Conservation (phyloP, 441 rosid genomes). For the Gossypium trilobum region DNA sequence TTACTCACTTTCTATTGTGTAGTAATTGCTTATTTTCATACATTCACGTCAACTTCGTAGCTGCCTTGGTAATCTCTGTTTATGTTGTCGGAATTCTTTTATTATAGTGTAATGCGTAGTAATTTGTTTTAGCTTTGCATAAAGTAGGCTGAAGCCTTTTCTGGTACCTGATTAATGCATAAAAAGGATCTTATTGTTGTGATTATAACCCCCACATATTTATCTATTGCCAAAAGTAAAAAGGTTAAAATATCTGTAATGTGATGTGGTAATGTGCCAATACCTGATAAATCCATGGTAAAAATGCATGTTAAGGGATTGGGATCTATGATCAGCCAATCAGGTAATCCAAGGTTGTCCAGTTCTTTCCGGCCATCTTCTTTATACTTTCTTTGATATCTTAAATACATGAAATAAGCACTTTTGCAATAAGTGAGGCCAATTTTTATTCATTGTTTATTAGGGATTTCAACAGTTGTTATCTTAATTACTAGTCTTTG, state of each 20-base stretch:
- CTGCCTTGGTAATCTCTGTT: not conserved
- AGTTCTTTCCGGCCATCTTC: not conserved
- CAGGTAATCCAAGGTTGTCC: not conserved
- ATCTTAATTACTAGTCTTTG: not conserved
- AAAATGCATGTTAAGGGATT: not conserved
- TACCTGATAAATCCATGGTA: not conserved
- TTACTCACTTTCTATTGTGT: constrained; percentile 8
- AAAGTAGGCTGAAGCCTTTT: not conserved
- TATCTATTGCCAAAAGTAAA: not conserved
- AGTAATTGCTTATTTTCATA: constrained; percentile 1
- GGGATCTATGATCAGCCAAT: not conserved
- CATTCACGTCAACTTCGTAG: not conserved
- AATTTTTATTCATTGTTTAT: not conserved
- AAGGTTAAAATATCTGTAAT: not conserved
- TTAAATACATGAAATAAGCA: not conserved
- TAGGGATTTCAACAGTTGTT: constrained; percentile 4
- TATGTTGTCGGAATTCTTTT: not conserved
- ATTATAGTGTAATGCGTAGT: not conserved
- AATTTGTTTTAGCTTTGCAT: not conserved
- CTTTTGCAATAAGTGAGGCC: not conserved
- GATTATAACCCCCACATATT: not conserved
- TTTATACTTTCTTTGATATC: not conserved
- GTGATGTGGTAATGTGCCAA: not conserved
- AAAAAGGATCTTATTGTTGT: not conserved
- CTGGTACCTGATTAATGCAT: not conserved